phyloP scores from a whole-genome alignment of 1,284 basidiomycete genomes.

The Ustilago bromivora region DNA sequence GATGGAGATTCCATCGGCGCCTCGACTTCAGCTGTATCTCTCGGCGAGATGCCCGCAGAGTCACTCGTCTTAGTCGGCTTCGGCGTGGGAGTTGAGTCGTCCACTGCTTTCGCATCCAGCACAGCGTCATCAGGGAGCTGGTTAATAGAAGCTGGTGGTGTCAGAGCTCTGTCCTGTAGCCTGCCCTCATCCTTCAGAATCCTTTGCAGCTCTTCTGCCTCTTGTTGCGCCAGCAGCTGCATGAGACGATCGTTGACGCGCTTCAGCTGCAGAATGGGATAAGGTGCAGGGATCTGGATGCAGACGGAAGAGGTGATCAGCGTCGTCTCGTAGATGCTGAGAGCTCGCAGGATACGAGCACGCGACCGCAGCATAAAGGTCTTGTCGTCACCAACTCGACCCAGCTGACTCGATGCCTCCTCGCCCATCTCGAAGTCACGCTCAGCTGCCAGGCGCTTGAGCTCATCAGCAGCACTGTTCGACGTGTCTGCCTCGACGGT shows the following conservation, averaged over 20 bases:
- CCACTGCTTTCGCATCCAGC: neutral
- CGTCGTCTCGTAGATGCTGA: conserved; percentile 56
- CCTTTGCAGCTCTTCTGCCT: conserved; percentile 50
- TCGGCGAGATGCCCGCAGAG: neutral
- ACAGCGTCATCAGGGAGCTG: conserved; percentile 18
- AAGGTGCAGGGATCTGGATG: conserved; percentile 56
- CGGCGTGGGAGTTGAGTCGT: conserved; percentile 12
- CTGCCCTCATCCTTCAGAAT: conserved; percentile 52
- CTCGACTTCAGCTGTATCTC: neutral
- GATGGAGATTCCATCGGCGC: conserved; percentile 22
- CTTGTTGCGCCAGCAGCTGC: conserved; percentile 41
- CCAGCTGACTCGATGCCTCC: conserved; percentile 20
- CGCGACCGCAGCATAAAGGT: conserved; percentile 33
- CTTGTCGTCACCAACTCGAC: conserved; percentile 34
- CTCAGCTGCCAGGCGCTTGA: conserved; percentile 21
- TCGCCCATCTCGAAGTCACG: conserved; percentile 21
- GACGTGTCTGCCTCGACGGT: conserved; percentile 26
- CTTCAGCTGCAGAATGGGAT: conserved; percentile 53
- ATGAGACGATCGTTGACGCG: conserved; percentile 53
- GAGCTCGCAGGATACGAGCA: conserved; percentile 42
- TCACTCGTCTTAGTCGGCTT: neutral
- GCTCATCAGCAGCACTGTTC: conserved; percentile 39
- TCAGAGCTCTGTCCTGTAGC: conserved; percentile 27
- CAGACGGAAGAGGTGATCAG: conserved; percentile 59
- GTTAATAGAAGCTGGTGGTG: conserved; percentile 29